These are phyloP conservation scores for Scalesia atractyloides DNA, from an alignment of 129 eudicot genomes.

Conservation along the genomic window DNA sequence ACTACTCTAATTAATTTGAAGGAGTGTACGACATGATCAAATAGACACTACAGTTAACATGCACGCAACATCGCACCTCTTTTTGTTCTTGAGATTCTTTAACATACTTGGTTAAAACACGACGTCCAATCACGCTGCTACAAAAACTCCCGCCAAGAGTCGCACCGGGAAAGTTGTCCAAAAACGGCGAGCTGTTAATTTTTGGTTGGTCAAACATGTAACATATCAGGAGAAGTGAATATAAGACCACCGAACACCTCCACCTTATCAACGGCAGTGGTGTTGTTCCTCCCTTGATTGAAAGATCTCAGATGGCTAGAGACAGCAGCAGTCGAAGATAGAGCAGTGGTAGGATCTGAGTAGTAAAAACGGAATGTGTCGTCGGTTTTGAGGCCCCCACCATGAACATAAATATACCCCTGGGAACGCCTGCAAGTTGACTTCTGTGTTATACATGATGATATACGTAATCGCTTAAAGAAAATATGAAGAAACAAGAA, in stretches of 20 bases:
- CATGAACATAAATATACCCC: slow-evolving; percentile 19
- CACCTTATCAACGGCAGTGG: slow-evolving; percentile 15
- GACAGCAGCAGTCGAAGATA: slow-evolving; percentile 40
- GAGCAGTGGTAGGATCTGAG: slow-evolving; percentile 48
- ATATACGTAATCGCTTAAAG: not conserved
- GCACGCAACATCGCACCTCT: slow-evolving; percentile 40
- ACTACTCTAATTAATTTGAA: not conserved
- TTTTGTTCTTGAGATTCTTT: slow-evolving; percentile 36
- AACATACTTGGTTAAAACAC: slow-evolving; percentile 35
- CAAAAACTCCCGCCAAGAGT: slow-evolving; percentile 69
- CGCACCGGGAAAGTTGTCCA: slow-evolving; percentile 72
- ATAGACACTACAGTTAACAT: slow-evolving; percentile 60
- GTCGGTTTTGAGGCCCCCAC: slow-evolving; percentile 51
- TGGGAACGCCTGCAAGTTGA: not conserved
- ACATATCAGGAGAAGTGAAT: slow-evolving; percentile 70
- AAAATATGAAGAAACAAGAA: too few species aligned
- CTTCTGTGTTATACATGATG: not conserved
- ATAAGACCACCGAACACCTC: slow-evolving; percentile 74
- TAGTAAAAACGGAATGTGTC: slow-evolving; percentile 65
- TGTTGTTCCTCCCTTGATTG: slow-evolving; percentile 23
- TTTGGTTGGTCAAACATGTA: slow-evolving; percentile 53
- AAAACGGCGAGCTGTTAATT: slow-evolving; percentile 71
- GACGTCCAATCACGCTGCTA: slow-evolving; percentile 74
- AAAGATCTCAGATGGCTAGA: slow-evolving; percentile 36
- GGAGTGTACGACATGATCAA: slow-evolving; percentile 65